Conservation (phyloP, 1,284 basidiomycete genomes). For the Leccinum pallidistipes region DNA sequence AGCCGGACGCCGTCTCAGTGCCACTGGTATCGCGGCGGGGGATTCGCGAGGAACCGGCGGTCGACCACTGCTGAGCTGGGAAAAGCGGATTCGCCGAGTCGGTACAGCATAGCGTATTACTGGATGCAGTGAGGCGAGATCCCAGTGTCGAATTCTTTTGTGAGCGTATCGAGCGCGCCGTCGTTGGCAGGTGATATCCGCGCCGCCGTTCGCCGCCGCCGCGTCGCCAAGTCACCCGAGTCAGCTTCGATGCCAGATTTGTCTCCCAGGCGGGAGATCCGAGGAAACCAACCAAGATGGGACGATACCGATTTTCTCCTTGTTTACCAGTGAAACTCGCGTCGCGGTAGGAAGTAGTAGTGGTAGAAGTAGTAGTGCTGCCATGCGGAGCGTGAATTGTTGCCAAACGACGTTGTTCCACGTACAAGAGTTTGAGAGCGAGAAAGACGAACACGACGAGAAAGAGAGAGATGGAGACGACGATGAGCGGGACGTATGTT, state of each 20-base stretch:
- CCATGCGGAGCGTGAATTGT: slow-evolving; percentile 22
- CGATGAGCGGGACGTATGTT: slow-evolving; percentile 17
- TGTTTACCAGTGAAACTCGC: slow-evolving; percentile 2
- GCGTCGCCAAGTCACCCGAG: slow-evolving; percentile 9
- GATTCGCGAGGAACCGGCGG: not conserved
- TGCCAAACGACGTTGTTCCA: slow-evolving; percentile 30
- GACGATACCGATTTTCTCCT: not conserved
- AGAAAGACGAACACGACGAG: slow-evolving; percentile 19
- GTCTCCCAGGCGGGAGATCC: slow-evolving; percentile 35
- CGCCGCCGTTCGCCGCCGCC: not conserved
- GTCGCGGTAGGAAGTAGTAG: not conserved
- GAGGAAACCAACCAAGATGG: slow-evolving; percentile 29
- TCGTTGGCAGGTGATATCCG: slow-evolving; percentile 9
- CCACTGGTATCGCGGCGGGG: not conserved
- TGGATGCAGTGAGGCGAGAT: slow-evolving; percentile 13
- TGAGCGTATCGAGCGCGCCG: slow-evolving; percentile 1
- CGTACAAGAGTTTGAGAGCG: slow-evolving; percentile 27
- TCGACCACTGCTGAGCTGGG: not conserved
- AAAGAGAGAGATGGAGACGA: slow-evolving; percentile 18
- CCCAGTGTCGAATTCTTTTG: not conserved
- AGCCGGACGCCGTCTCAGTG: too few relatives aligned
- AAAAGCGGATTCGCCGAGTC: too few relatives aligned
- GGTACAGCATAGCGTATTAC: not conserved
- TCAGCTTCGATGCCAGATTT: slow-evolving; percentile 14
- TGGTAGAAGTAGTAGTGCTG: slow-evolving; percentile 3